These are phyloP conservation scores for Dicorynia guianensis DNA, from an alignment of 306 rosid species.

Conservation along the genomic window DNA sequence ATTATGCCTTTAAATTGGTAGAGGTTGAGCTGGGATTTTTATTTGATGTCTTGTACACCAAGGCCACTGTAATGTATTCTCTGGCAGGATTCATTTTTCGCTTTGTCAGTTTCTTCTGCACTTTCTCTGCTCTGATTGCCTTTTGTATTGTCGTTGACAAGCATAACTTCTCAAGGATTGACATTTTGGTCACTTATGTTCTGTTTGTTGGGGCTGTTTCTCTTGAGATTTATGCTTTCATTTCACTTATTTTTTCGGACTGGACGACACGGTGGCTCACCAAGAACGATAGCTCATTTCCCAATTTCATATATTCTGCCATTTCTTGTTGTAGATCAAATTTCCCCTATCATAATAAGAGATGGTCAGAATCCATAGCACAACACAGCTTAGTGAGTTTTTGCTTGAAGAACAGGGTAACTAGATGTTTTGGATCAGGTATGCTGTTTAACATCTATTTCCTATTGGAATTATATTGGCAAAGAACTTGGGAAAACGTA, in stretches of 20 bases:
- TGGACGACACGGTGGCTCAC: conserved; percentile 23
- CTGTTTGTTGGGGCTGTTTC: conserved; percentile 39
- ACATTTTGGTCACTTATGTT: conserved; percentile 10
- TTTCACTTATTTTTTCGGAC: conserved; percentile 33
- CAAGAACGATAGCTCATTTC: background rate
- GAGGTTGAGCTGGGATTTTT: conserved; percentile 52
- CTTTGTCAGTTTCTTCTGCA: too few relatives aligned
- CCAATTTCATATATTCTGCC: background rate
- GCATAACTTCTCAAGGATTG: background rate
- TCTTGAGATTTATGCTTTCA: background rate
- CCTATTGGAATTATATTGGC: background rate
- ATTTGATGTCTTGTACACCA: conserved; percentile 45
- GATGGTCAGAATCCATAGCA: background rate
- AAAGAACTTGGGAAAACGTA: background rate
- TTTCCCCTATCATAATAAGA: background rate
- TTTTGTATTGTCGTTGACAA: background rate
- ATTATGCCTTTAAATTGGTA: conserved; percentile 39
- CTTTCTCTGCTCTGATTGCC: background rate
- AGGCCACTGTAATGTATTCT: conserved; percentile 27
- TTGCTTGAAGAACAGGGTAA: background rate
- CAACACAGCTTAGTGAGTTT: background rate
- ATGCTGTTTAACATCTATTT: background rate
- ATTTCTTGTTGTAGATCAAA: background rate
- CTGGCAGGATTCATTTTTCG: background rate
- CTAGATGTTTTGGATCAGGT: background rate